Conservation (phyloP, 768 basidiomycete genomes). For the Neoboletus brunneissimus region DNA sequence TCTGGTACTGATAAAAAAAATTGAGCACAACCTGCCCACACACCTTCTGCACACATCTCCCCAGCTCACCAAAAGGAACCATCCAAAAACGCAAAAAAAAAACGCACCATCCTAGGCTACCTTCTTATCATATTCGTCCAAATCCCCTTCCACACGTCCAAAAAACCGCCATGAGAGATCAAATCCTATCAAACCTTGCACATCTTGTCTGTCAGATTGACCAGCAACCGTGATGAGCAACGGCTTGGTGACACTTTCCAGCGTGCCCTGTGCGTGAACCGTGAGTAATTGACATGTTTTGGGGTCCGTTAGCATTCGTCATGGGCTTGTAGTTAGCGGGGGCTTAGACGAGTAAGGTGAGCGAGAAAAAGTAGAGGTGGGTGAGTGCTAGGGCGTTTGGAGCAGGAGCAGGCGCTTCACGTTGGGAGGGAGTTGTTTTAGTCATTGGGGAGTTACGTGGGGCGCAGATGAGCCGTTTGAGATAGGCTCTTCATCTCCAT, state of each 20-base stretch:
- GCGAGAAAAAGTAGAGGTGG: conserved; percentile 51
- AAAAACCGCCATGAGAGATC: conserved; percentile 53
- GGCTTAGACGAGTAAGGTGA: conserved; percentile 49
- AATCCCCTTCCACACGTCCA: conserved; percentile 59
- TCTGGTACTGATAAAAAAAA: conserved; percentile 45
- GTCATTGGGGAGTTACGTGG: too few relatives aligned
- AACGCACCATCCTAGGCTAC: conserved; percentile 24
- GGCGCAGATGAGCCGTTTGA: too few relatives aligned
- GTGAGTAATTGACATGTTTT: conserved; percentile 51
- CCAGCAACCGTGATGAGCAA: conserved; percentile 49
- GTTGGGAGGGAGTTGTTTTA: too few relatives aligned
- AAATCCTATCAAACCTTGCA: conserved; percentile 44
- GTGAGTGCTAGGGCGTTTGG: conserved; percentile 29
- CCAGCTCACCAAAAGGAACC: too few relatives aligned
- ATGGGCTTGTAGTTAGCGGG: conserved; percentile 54
- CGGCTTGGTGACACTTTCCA: conserved; percentile 55
- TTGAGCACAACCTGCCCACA: conserved; percentile 52
- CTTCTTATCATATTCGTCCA: conserved; percentile 52
- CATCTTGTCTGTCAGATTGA: conserved; percentile 58
- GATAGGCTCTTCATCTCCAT: too few relatives aligned
- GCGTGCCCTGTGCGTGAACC: conserved; percentile 56
- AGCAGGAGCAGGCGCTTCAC: too few relatives aligned
- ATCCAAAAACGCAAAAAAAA: background rate
- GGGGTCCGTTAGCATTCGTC: conserved; percentile 57
- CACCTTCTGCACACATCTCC: background rate